A percentile compares a stretch with the other conserved stretches of the same genome.
These are phyloP conservation scores for Leccinum subrobustum DNA, from an alignment of 1,284 basidiomycete genomes.

Conservation along the genomic window DNA sequence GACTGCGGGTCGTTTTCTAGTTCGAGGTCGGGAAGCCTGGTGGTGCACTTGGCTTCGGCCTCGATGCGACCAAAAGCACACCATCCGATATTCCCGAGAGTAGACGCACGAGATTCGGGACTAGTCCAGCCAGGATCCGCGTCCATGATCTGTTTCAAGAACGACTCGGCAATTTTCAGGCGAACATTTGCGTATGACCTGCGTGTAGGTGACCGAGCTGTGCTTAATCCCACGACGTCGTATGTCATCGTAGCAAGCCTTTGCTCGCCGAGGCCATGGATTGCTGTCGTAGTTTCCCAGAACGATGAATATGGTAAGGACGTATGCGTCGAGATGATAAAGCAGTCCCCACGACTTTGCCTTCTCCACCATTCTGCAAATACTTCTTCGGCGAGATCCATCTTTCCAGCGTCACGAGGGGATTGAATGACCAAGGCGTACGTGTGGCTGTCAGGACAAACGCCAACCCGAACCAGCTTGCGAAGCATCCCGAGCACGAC, in stretches of 20 bases:
- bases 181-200: conserved; percentile 61
- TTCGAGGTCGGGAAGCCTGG: conserved; percentile 46
- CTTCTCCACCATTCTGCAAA: conserved; percentile 65
- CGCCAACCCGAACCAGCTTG: conserved; percentile 47
- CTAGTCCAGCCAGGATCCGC: conserved; percentile 41
- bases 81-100: conserved; percentile 42
- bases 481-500: conserved; percentile 68
- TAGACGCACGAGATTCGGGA: conserved; percentile 39
- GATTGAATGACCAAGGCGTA: conserved; percentile 83
- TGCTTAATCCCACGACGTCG: conserved; percentile 63
- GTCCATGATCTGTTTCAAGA: conserved; percentile 52
- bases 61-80: conserved; percentile 30
- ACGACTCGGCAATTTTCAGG: conserved; percentile 58
- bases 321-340: conserved; percentile 53
- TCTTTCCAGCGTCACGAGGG: conserved; percentile 73
- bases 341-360: conserved; percentile 37
- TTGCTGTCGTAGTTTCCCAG: conserved; percentile 67
- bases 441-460: conserved; percentile 63
- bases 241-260: conserved; percentile 78
- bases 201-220: conserved; percentile 67
- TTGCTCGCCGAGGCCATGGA: conserved; percentile 54
- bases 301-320: conserved; percentile 80
- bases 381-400: conserved; percentile 68
- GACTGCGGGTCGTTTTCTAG: conserved; percentile 40
- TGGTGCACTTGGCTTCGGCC: conserved; percentile 10